Evolutionary conservation across 352 stramenopile genomes (phyloP).

Genomic region (Globisporangium middletonii): DNA sequence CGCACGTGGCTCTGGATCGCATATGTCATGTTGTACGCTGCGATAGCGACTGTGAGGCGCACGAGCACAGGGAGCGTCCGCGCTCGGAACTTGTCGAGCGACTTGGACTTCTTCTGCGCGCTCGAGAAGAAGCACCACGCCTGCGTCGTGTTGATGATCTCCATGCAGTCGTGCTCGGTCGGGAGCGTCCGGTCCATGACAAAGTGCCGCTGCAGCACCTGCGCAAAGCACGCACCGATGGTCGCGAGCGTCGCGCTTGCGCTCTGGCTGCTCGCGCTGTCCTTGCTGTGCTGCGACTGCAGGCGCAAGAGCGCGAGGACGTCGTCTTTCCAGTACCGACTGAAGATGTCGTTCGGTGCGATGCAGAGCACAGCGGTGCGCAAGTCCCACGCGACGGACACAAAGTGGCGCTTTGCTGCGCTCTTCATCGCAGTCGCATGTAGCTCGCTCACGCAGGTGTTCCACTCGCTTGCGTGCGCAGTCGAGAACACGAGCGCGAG

Average conservation of each 20-base stretch:
- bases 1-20: slow-evolving; percentile 61
- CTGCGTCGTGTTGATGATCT: slow-evolving; percentile 78
- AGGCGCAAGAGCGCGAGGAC: slow-evolving; percentile 40
- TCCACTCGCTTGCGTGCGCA: slow-evolving; percentile 51
- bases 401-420: slow-evolving; percentile 32
- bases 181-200: slow-evolving; percentile 31
- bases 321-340: slow-evolving; percentile 70
- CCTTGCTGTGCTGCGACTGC: slow-evolving; percentile 69
- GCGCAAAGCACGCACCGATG: slow-evolving; percentile 22
- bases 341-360: slow-evolving; percentile 56
- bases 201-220: slow-evolving; percentile 45
- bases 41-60: slow-evolving; percentile 47
- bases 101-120: slow-evolving; percentile 23
- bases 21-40: slow-evolving; percentile 68
- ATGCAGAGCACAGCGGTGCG: slow-evolving; percentile 42
- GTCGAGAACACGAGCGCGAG: slow-evolving; percentile 18
- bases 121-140: slow-evolving; percentile 75
- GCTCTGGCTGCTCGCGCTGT: slow-evolving; percentile 16
- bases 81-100: slow-evolving; percentile 23
- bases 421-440: slow-evolving; percentile 45
- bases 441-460: slow-evolving; percentile 46
- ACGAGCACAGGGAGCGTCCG: slow-evolving; percentile 41
- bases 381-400: slow-evolving; percentile 38
- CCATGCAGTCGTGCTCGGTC: slow-evolving; percentile 59
- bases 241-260: slow-evolving; percentile 20